Conservation (phyloP, 345 rosid species). For the Lepidium sativum region DNA sequence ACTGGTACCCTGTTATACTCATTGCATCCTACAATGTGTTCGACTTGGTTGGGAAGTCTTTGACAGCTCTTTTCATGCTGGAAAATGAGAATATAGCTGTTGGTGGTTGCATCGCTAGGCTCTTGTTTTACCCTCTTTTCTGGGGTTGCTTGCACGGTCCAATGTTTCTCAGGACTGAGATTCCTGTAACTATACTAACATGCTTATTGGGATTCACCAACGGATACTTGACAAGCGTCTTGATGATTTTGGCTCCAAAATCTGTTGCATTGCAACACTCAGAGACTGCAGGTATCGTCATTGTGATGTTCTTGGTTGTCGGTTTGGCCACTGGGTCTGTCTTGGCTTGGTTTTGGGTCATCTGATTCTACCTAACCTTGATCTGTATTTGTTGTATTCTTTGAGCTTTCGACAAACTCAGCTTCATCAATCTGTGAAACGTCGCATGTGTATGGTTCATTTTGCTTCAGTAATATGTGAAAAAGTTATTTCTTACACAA, state of each 20-base stretch:
- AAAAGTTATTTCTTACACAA: not conserved
- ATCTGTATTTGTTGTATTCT: constrained; percentile 24
- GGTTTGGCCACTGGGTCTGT: constrained; percentile 78
- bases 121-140: constrained; percentile 80
- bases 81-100: constrained; percentile 59
- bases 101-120: constrained; percentile 59
- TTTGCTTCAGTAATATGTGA: constrained; percentile 1
- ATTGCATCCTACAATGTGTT: constrained; percentile 74
- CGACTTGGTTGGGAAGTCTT: constrained; percentile 78
- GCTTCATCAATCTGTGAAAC: constrained; percentile 17
- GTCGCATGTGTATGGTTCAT: not conserved
- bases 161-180: constrained; percentile 64
- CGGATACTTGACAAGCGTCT: constrained; percentile 78
- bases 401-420: constrained; percentile 5
- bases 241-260: constrained; percentile 83
- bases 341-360: constrained; percentile 82
- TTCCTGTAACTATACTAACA: constrained; percentile 73
- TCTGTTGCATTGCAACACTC: constrained; percentile 63
- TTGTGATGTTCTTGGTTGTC: constrained; percentile 60
- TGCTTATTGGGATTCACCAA: constrained; percentile 73
- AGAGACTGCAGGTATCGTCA: constrained; percentile 83
- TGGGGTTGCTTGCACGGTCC: constrained; percentile 86
- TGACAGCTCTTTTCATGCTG: constrained; percentile 60
- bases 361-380: constrained; percentile 32
- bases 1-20: constrained; percentile 78